phyloP scores from a whole-genome alignment of 2,329 filamentous ascomycete species.

The Chrysoporthe deuterocubensis region DNA sequence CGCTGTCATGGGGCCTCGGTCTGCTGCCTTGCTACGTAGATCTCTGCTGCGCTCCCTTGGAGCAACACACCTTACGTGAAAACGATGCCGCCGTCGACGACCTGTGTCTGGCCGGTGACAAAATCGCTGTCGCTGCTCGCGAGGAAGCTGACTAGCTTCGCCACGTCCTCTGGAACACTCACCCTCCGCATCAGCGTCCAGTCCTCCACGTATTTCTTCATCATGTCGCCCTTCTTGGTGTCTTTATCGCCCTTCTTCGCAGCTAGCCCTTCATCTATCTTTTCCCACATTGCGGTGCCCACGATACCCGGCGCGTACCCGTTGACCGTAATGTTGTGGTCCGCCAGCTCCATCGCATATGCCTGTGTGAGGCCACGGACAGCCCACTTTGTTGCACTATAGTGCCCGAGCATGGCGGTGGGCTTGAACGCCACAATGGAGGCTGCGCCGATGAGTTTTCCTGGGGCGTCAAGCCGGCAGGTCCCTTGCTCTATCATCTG shows the following conservation, averaged over 20 bases:
- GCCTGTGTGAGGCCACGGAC: conserved; percentile 69
- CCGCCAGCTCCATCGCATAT: conserved; percentile 68
- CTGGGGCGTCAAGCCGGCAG: conserved; percentile 34
- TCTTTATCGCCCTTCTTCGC: conserved; percentile 56
- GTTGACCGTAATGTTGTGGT: conserved; percentile 68
- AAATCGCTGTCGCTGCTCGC: conserved; percentile 64
- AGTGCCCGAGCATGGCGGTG: conserved; percentile 62
- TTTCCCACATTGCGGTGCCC: conserved; percentile 70
- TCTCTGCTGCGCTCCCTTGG: too few relatives aligned
- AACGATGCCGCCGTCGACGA: conserved; percentile 65
- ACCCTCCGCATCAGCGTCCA: conserved; percentile 60
- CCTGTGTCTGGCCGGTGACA: conserved; percentile 67
- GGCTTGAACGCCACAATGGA: conserved; percentile 65
- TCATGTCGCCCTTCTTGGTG: conserved; percentile 39
- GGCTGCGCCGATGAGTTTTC: conserved; percentile 57
- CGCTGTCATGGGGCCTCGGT: too few relatives aligned
- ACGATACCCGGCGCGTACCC: conserved; percentile 71
- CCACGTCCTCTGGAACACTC: conserved; percentile 66
- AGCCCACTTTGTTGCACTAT: conserved; percentile 68
- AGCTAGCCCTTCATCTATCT: conserved; percentile 65
- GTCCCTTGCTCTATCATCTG: conserved; percentile 67
- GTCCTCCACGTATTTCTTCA: conserved; percentile 57
- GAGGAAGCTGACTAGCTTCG: conserved; percentile 65
- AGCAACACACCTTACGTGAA: conserved; percentile 39
- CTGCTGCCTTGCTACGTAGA: too few relatives aligned